Conservation (phyloP, 805 yeast species). For the Spencermartinsiella europaea region DNA sequence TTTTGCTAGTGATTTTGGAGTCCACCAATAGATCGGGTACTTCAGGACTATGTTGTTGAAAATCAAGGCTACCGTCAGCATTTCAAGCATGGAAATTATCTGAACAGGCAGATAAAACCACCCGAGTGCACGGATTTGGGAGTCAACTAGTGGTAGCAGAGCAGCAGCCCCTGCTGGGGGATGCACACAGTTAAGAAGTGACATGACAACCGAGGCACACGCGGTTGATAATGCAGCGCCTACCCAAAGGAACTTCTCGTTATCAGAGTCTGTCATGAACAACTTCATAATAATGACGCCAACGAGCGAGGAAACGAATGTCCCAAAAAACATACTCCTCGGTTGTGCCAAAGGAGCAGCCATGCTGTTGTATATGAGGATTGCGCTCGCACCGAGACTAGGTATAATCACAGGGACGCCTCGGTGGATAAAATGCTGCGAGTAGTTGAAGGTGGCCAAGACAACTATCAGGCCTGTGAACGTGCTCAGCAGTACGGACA, state of each 20-base stretch:
- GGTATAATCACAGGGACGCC: slow-evolving; percentile 29
- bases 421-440: slow-evolving; percentile 19
- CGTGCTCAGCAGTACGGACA: slow-evolving; percentile 22
- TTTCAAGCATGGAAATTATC: slow-evolving; percentile 44
- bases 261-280: slow-evolving; percentile 41
- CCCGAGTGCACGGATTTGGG: slow-evolving; percentile 42
- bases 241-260: slow-evolving; percentile 48
- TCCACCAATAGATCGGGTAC: slow-evolving; percentile 63
- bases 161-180: slow-evolving; percentile 76
- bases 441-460: slow-evolving; percentile 23
- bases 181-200: slow-evolving; percentile 51
- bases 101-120: slow-evolving; percentile 65
- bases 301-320: slow-evolving; percentile 46
- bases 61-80: slow-evolving; percentile 46
- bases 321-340: slow-evolving; percentile 52
- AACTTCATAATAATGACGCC: slow-evolving; percentile 53
- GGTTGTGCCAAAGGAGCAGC: slow-evolving; percentile 63
- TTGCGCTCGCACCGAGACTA: slow-evolving; percentile 54
- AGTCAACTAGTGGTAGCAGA: slow-evolving; percentile 49
- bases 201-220: slow-evolving; percentile 49
- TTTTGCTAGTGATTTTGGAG: slow-evolving; percentile 26
- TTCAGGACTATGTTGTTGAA: slow-evolving; percentile 48
- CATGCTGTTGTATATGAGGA: slow-evolving; percentile 51
- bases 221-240: slow-evolving; percentile 56
- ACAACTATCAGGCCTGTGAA: slow-evolving; percentile 28